Evolutionary conservation across 2,329 filamentous ascomycete species (phyloP), one percentile per base, ranked within the genome.

Genomic region (Colletotrichum cordylinicola): DNA sequence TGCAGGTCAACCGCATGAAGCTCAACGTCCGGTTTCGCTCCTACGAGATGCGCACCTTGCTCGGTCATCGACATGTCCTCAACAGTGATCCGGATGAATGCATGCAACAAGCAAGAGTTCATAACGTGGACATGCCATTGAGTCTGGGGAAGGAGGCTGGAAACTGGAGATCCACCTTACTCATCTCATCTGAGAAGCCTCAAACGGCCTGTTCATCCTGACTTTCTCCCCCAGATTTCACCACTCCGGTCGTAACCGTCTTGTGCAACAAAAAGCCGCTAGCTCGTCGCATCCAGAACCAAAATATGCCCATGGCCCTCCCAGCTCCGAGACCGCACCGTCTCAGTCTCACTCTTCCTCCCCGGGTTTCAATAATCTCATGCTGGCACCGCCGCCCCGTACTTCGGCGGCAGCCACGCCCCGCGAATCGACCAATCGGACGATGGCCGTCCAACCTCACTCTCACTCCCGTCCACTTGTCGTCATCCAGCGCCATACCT

Each of bases 401-500:
- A 64, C 48, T 8, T 64, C 35, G 70, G 43, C 43, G 43, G 27
- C 62, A 43, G 56, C 43, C 27, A 37, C 61, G n/a, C 48, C 67
- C 52, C 8, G 27, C 33, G 24, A 12, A n/a, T 39, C 48, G 60
- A 56, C 73, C 73, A 75, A 75, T 75, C 69, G 73, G 73, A 72
- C 73, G 64, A 75, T 67, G 73, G 64, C 73, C 73, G 73, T 67
- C 52, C 73, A 24, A 75, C 73, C 56, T 75, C 67, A 66, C 18
- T 73, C 56, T 67, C 61, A 33, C 35, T 56, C 27, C 62, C 68
- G 60, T 65, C 68, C 68, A 65, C 60, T 56, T 21, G 65, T 71
- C 60, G 68, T 56, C 66, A 60, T 68, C 52, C 66, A n/a, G 37
- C 37, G 37, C 29, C 61, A 72, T 58, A 39, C 33, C 43, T 43